phyloP scores from a whole-genome alignment of 1,139 yeast species.

The Magnusiomyces fungicola region DNA sequence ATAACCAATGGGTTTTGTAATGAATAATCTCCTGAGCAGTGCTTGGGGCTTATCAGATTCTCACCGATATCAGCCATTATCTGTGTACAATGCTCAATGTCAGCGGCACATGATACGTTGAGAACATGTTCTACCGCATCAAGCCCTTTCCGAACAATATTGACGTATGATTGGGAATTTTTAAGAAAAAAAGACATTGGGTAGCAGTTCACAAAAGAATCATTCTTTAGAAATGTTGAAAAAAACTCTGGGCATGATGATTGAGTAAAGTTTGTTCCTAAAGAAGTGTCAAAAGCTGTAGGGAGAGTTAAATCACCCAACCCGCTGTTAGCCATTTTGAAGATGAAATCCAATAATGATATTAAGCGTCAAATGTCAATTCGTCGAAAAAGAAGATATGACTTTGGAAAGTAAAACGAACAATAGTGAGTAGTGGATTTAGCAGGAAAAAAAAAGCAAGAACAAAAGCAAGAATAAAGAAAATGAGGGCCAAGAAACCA shows the following conservation, averaged over 20 bases:
- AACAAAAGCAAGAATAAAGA: too few species aligned
- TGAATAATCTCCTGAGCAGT: slow-evolving; percentile 23
- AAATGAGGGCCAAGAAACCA: too few species aligned
- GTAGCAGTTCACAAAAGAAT: slow-evolving; percentile 25
- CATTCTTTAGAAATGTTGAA: slow-evolving; percentile 23
- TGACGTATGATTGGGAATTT: slow-evolving; percentile 28
- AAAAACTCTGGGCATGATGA: slow-evolving; percentile 27
- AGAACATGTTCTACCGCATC: slow-evolving; percentile 24
- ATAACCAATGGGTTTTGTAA: slow-evolving; percentile 27
- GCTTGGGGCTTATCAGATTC: slow-evolving; percentile 16
- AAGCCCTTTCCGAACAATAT: slow-evolving; percentile 24
- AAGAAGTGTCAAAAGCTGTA: slow-evolving; percentile 30
- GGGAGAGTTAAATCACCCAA: slow-evolving; percentile 13
- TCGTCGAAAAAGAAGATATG: too few species aligned
- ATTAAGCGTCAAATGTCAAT: too few species aligned
- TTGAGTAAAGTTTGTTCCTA: slow-evolving; percentile 28
- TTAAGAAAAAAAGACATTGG: slow-evolving; percentile 30
- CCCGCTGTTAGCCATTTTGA: neutral
- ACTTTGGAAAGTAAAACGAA: too few species aligned
- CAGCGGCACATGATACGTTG: slow-evolving; percentile 26
- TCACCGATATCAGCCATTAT: slow-evolving; percentile 23
- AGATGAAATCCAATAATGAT: too few species aligned
- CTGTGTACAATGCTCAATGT: slow-evolving; percentile 20
- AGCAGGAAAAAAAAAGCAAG: too few species aligned
- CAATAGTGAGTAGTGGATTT: too few species aligned